Evolutionary conservation across 1,284 basidiomycete genomes (phyloP).

Genomic region (Afroboletus lepidellus): DNA sequence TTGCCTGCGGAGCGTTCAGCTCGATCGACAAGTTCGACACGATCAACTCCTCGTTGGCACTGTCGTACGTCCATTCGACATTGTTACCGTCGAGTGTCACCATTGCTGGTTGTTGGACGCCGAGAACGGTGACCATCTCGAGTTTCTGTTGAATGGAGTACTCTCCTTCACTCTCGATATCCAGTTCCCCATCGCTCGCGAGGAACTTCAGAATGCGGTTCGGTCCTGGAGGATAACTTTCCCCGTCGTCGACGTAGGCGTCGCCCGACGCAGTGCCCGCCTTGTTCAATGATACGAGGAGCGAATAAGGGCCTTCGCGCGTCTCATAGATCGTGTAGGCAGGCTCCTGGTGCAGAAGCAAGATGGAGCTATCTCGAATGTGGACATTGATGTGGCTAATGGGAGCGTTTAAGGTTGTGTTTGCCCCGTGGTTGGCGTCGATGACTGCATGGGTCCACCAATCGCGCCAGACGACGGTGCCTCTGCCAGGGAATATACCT

Average conservation of each 20-base stretch:
- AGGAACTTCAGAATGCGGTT: constrained; percentile 45
- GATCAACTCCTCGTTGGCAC: constrained; percentile 35
- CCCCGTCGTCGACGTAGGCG: constrained; percentile 58
- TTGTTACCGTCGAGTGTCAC: constrained; percentile 36
- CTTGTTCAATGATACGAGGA: constrained; percentile 46
- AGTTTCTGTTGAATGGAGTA: constrained; percentile 46
- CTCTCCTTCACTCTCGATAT: constrained; percentile 40
- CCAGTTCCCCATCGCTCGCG: constrained; percentile 33
- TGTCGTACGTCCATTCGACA: constrained; percentile 37
- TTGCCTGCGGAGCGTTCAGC: constrained; percentile 32
- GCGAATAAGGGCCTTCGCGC: constrained; percentile 41
- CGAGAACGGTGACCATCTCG: constrained; percentile 48
- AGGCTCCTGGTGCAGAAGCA: constrained; percentile 48
- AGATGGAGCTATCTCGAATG: constrained; percentile 45
- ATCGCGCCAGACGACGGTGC: constrained; percentile 67
- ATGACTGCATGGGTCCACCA: constrained; percentile 69
- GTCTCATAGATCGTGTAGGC: constrained; percentile 54
- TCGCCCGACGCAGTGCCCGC: constrained; percentile 44
- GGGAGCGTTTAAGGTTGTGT: constrained; percentile 47
- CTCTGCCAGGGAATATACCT: constrained; percentile 64
- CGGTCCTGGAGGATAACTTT: constrained; percentile 49
- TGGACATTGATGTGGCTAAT: constrained; percentile 73
- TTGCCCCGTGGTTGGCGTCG: constrained; percentile 33
- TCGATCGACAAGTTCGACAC: constrained; percentile 31
- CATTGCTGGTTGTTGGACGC: constrained; percentile 37